Percentiles rank a stretch among this genome's conserved stretches.
These are phyloP conservation scores for Cryphonectria parasitica DNA, from an alignment of 2,329 filamentous ascomycete genomes.

Conservation along the genomic window DNA sequence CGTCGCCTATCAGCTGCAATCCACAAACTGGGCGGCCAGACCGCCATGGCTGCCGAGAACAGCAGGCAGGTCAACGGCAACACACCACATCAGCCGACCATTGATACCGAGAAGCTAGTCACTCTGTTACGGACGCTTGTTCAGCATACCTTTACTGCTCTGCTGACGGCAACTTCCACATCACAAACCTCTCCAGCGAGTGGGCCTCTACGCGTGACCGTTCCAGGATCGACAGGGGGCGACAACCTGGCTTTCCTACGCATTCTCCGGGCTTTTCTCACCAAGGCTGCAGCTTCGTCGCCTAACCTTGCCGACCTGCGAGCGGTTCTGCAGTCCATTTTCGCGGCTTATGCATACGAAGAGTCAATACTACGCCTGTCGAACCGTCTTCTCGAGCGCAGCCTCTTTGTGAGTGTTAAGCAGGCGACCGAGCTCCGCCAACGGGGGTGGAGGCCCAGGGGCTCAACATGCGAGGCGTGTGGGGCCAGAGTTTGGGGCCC, in stretches of 20 bases:
- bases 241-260: slow-evolving; percentile 80
- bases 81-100: slow-evolving; percentile 31
- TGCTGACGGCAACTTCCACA: slow-evolving; percentile 75
- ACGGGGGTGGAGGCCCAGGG: slow-evolving; percentile 84
- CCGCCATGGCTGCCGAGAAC: slow-evolving; percentile 30
- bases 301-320: slow-evolving; percentile 88
- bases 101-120: slow-evolving; percentile 66
- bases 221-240: slow-evolving; percentile 38
- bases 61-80: slow-evolving; percentile 33
- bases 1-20: slow-evolving; percentile 64
- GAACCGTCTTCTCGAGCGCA: slow-evolving; percentile 84
- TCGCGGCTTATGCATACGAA: slow-evolving; percentile 94
- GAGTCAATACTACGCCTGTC: slow-evolving; percentile 85
- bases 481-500: slow-evolving; percentile 85
- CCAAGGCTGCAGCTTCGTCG: slow-evolving; percentile 77
- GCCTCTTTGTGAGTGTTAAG: slow-evolving; percentile 82
- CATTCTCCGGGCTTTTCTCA: slow-evolving; percentile 86
- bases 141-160: slow-evolving; percentile 86
- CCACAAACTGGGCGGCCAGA: slow-evolving; percentile 34
- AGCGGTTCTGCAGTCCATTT: slow-evolving; percentile 83
- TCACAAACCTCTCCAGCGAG: slow-evolving; percentile 41
- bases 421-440: slow-evolving; percentile 75
- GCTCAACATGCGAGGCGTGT: slow-evolving; percentile 87
- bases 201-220: slow-evolving; percentile 39
- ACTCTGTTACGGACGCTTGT: slow-evolving; percentile 76